Evolutionary conservation across 805 yeast genomes (phyloP).

Genomic region (Candida andamanensis): DNA sequence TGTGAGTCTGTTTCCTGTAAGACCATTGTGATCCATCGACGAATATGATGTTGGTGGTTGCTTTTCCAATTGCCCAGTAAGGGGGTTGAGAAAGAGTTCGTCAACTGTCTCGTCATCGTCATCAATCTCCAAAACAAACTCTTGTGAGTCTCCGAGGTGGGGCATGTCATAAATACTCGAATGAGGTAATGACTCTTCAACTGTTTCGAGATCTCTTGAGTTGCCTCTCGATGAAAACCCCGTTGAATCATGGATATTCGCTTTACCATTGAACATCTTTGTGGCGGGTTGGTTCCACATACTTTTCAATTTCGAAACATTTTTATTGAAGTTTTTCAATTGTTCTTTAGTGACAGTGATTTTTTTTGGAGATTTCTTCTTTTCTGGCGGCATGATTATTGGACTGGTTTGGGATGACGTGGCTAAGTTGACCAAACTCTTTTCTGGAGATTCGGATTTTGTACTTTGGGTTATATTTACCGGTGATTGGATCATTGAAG

Average conservation of each 20-base stretch:
- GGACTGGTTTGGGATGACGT: neutral
- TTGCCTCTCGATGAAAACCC: neutral
- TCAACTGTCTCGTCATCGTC: constrained; percentile 15
- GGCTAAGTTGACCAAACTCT: constrained; percentile 2
- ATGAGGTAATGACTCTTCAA: constrained; percentile 12
- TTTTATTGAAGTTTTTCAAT: constrained; percentile 11
- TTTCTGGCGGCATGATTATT: constrained; percentile 1
- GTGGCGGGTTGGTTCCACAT: constrained; percentile 32
- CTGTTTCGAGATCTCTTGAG: constrained; percentile 6
- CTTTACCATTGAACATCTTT: constrained; percentile 9
- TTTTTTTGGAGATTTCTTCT: constrained; percentile 4
- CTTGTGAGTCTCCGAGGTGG: constrained; percentile 14
- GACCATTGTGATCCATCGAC: constrained; percentile 10
- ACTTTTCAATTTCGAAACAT: constrained; percentile 16
- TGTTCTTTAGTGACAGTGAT: constrained; percentile 10
- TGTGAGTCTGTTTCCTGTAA: neutral
- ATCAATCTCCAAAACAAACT: constrained; percentile 25
- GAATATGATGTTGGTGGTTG: constrained; percentile 18
- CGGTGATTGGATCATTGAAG: neutral
- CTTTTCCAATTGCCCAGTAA: constrained; percentile 27
- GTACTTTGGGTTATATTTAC: neutral
- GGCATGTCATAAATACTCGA: constrained; percentile 7
- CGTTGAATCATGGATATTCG: neutral
- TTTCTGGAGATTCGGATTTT: constrained; percentile 1
- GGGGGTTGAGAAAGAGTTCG: constrained; percentile 26